Base-by-base conservation (phyloP, 768 basidiomycete genomes). In the Hygrophorus pudorinus region DNA sequence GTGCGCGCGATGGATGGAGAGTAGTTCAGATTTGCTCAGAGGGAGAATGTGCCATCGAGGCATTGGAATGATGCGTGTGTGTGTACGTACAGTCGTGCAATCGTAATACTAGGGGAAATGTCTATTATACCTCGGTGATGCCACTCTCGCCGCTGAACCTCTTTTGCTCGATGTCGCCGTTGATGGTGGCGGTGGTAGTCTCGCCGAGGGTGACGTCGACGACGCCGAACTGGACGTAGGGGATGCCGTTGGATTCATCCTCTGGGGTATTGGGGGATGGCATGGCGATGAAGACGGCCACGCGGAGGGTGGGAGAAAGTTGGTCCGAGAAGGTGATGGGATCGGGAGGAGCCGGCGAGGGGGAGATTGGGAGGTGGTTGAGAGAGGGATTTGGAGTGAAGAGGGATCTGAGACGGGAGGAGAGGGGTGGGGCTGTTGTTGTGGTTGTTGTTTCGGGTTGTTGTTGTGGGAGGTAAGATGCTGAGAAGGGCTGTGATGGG, bases 281-380 rank as follows among this genome's bases (percentile, higher is more conserved):
- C 71, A 72, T 70, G 4, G 71, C 69, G 32, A 72, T 65, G 27
- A 72, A 56, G 13, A 72, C 67, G 0, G 66, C 63, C 24, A 72
- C 59, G 29, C 59, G 60, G 18, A 72, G 13, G 9, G 36, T 38
- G 24, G 32, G 34, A 3, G 34, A 21, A 12, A 33, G 10, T 11
- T 38, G 6, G 5, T 10, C 14, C 8, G 48, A 7, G 35, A 18
- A 14, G 18, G 32, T 5, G 2, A 29, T 36, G 14, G 40, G 11
- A 20, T 12, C 13, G 31, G 13, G 20, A 6, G 42, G 16, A 10
- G 31, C 13, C 29, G 43, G 29, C 29, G 49, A 3, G 13, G 35
- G 6, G 4, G 20, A 10, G 18, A 45, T 27, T 16, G 44, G 34
- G 29, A 11, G 29, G 45, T 16, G 32, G 10, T 17, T 20, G 28